Conservation (phyloP, 768 basidiomycete genomes). For the Leccinum truebloodii region DNA sequence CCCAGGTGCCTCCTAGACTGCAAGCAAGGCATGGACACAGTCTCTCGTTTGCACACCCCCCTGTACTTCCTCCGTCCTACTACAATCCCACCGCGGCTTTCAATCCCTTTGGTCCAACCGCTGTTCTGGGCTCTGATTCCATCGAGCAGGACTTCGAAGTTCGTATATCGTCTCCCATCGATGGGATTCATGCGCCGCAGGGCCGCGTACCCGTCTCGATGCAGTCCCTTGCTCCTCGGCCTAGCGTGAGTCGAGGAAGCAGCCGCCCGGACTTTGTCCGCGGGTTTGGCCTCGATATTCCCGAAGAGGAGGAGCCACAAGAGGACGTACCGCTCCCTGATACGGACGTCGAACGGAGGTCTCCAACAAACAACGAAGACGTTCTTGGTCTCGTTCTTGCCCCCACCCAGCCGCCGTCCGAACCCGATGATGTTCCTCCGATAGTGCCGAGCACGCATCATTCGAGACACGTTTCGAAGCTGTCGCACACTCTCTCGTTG, state of each 20-base stretch:
- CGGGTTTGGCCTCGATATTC: conserved; percentile 80
- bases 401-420: conserved; percentile 29
- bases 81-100: conserved; percentile 44
- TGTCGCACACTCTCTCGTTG: conserved; percentile 69
- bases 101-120: conserved; percentile 66
- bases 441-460: conserved; percentile 54
- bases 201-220: conserved; percentile 51
- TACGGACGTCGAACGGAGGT: conserved; percentile 38
- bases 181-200: conserved; percentile 53
- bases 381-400: conserved; percentile 20
- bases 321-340: conserved; percentile 40
- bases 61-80: conserved; percentile 32
- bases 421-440: conserved; percentile 46
- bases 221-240: conserved; percentile 45
- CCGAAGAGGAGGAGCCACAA: conserved; percentile 70
- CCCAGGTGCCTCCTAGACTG: conserved; percentile 38
- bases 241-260: conserved; percentile 43
- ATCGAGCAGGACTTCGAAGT: conserved; percentile 33
- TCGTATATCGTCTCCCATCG: conserved; percentile 25
- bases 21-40: conserved; percentile 69
- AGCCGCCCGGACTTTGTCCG: conserved; percentile 71
- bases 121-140: conserved; percentile 55
- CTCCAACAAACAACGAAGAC: conserved; percentile 40
- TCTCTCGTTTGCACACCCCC: conserved; percentile 68
- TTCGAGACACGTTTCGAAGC: conserved; percentile 66